phyloP scores from a whole-genome alignment of 768 basidiomycete genomes.

The Naganishia onofrii region DNA sequence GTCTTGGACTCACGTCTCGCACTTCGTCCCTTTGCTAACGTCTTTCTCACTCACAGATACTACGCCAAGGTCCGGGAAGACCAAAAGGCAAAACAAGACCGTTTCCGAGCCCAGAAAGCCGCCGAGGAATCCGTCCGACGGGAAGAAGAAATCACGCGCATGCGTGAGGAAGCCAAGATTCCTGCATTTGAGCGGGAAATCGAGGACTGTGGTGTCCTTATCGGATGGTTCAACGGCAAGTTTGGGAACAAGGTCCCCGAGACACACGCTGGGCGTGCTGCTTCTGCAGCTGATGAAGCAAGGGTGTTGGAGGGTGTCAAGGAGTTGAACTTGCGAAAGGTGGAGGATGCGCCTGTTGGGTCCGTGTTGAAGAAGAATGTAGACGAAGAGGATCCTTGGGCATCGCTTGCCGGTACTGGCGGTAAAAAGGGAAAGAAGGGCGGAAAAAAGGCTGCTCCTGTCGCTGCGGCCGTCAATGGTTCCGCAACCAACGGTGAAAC shows the following conservation, averaged over 20 bases:
- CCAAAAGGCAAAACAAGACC: slow-evolving; percentile 78
- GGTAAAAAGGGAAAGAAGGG: slow-evolving; percentile 60
- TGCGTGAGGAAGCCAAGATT: slow-evolving; percentile 82
- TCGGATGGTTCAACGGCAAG: slow-evolving; percentile 51
- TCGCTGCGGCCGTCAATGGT: slow-evolving; percentile 16
- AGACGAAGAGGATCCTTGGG: slow-evolving; percentile 76
- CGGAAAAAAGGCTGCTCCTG: slow-evolving; percentile 39
- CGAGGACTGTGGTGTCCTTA: slow-evolving; percentile 71
- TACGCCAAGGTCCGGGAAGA: slow-evolving; percentile 52
- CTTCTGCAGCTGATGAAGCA: slow-evolving; percentile 26
- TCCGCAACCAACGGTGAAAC: slow-evolving; percentile 31
- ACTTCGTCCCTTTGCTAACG: neutral
- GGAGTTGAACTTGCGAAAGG: slow-evolving; percentile 72
- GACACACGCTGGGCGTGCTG: slow-evolving; percentile 36
- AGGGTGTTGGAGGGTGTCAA: slow-evolving; percentile 41
- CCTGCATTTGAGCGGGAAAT: slow-evolving; percentile 91
- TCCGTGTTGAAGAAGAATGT: slow-evolving; percentile 90
- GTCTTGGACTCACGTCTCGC: slow-evolving; percentile 6
- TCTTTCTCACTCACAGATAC: slow-evolving; percentile 33
- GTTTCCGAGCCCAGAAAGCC: slow-evolving; percentile 74
- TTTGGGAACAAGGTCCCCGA: slow-evolving; percentile 48
- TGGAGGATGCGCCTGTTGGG: slow-evolving; percentile 69
- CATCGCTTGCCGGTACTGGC: slow-evolving; percentile 51
- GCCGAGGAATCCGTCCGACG: slow-evolving; percentile 69
- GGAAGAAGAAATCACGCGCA: slow-evolving; percentile 70